phyloP scores from a whole-genome alignment of 805 yeast genomes.

The Pachysolen tannophilus region DNA sequence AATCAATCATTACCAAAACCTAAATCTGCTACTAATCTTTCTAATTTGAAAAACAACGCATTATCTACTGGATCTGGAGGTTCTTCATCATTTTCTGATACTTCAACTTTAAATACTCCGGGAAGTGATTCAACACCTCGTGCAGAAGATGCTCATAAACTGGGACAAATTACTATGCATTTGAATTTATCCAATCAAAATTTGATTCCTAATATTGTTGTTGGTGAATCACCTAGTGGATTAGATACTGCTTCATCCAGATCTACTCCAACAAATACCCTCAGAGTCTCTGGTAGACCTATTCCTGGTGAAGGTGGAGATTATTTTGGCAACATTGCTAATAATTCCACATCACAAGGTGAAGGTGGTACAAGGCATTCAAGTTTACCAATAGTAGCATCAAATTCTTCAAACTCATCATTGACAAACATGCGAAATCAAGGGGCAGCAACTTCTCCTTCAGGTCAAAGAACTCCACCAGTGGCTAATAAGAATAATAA shows the following conservation, averaged over 20 bases:
- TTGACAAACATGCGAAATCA: too few species aligned
- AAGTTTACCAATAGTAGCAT: neutral
- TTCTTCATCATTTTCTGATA: too few species aligned
- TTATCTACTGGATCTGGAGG: too few species aligned
- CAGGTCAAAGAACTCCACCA: conserved; percentile 1
- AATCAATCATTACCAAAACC: conserved; percentile 1
- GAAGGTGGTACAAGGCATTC: neutral
- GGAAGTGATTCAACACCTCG: too few species aligned
- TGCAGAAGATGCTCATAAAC: too few species aligned
- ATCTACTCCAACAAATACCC: conserved; percentile 7
- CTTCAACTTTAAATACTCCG: too few species aligned
- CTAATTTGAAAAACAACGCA: too few species aligned
- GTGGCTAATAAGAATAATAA: neutral
- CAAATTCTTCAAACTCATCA: conserved; percentile 3
- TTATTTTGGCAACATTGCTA: too few species aligned
- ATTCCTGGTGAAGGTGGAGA: too few species aligned
- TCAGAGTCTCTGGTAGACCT: conserved; percentile 7
- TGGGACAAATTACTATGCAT: too few species aligned
- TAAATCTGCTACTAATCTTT: too few species aligned
- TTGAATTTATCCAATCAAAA: conserved; percentile 6
- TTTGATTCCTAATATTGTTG: conserved; percentile 6
- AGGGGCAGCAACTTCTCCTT: neutral
- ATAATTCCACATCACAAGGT: neutral
- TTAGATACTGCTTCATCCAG: too few species aligned
- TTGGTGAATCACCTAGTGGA: conserved; percentile 6